phyloP scores from a whole-genome alignment of 1,139 yeast genomes.

The Nakaseomyces nivariensis region DNA sequence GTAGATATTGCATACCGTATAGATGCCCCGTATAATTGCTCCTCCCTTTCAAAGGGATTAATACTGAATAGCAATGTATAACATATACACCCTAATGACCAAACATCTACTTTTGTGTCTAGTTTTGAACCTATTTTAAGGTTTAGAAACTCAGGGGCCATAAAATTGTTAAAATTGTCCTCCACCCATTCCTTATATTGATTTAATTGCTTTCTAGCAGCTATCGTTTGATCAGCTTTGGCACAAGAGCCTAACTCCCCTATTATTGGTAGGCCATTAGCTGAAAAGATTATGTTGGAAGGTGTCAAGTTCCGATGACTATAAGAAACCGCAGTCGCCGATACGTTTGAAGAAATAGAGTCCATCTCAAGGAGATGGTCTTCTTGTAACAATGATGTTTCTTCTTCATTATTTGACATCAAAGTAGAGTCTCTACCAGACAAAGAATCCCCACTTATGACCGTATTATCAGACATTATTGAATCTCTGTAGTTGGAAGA shows the following conservation, averaged over 20 bases:
- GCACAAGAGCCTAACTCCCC: constrained; percentile 80
- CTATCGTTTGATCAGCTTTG: constrained; percentile 46
- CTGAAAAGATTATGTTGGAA: constrained; percentile 72
- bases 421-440: constrained; percentile 16
- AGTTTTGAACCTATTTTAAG: constrained; percentile 54
- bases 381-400: constrained; percentile 18
- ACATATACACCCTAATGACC: constrained; percentile 83
- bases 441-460: constrained; percentile 7
- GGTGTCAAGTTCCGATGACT: constrained; percentile 88
- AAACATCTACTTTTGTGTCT: constrained; percentile 71
- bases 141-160: constrained; percentile 85
- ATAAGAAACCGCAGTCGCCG: constrained; percentile 37
- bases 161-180: constrained; percentile 80
- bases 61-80: constrained; percentile 68
- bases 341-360: constrained; percentile 8
- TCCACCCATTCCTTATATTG: constrained; percentile 72
- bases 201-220: constrained; percentile 60
- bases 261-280: constrained; percentile 65
- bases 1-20: constrained; percentile 65
- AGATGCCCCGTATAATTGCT: constrained; percentile 73
- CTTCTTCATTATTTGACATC: constrained; percentile 18
- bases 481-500: constrained; percentile 3
- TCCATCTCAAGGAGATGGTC: constrained; percentile 21
- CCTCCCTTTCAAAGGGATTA: constrained; percentile 83
- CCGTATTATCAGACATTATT: neutral